These are phyloP conservation scores for Yamadazyma trypodendri DNA, from an alignment of 1,139 yeast species.

Conservation along the genomic window DNA sequence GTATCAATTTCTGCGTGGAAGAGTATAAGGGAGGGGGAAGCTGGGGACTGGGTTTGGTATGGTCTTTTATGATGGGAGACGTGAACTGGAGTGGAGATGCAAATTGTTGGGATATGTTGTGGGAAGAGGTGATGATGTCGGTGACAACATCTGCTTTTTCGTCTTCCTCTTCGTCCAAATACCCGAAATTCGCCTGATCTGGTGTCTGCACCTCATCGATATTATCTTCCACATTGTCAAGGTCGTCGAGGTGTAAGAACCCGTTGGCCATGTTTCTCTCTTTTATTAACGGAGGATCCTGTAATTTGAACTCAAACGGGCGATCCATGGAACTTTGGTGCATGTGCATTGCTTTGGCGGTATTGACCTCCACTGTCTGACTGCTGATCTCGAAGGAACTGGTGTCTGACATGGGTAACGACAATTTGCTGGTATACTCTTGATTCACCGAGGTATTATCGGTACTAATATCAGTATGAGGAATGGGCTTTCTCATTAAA, in stretches of 20 bases:
- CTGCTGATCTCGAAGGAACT: constrained; percentile 17
- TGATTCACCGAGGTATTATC: constrained; percentile 11
- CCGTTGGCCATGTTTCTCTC: constrained; percentile 6
- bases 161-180: constrained; percentile 2
- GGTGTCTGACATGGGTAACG: constrained; percentile 15
- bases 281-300: constrained; percentile 22
- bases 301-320: constrained; percentile 9
- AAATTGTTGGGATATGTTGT: constrained; percentile 8
- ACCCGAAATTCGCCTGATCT: not conserved
- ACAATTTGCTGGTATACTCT: constrained; percentile 14
- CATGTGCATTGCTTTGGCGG: constrained; percentile 17
- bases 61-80: constrained; percentile 4
- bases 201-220: constrained; percentile 7
- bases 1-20: constrained; percentile 23
- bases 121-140: constrained; percentile 12
- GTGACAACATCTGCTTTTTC: constrained; percentile 9
- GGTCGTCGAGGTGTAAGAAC: constrained; percentile 6
- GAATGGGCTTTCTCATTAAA: not conserved
- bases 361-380: constrained; percentile 17
- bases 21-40: constrained; percentile 35
- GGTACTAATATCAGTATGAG: constrained; percentile 8
- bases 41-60: constrained; percentile 31
- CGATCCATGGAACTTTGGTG: constrained; percentile 13
- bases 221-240: constrained; percentile 11
- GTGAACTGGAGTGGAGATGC: constrained; percentile 21